A percentile compares a stretch with the other conserved stretches of the same genome.
These are phyloP conservation scores for Apophysomyces ossiformis DNA, from an alignment of 371 early-diverging fungal species.

Conservation along the genomic window DNA sequence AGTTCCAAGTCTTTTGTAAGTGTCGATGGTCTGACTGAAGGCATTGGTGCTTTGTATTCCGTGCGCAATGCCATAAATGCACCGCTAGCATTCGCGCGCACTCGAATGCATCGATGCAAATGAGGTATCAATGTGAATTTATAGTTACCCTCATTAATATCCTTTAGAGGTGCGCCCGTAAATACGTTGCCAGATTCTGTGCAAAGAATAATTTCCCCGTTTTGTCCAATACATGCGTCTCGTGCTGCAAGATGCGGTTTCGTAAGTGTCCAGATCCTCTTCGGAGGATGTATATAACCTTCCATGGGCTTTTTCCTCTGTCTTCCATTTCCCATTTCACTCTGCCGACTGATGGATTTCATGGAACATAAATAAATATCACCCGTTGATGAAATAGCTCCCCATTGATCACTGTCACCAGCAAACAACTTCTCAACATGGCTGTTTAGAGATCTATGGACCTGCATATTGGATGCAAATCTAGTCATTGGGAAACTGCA, in stretches of 20 bases:
- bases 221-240: conserved; percentile 56
- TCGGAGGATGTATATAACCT: conserved; percentile 27
- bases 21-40: conserved; percentile 26
- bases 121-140: conserved; percentile 47
- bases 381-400: conserved; percentile 53
- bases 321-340: neutral
- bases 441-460: conserved; percentile 24
- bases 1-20: conserved; percentile 36
- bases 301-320: conserved; percentile 2
- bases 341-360: conserved; percentile 14
- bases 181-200: conserved; percentile 58
- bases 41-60: conserved; percentile 25
- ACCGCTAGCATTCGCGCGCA: conserved; percentile 60
- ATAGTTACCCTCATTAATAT: conserved; percentile 24
- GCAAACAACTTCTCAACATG: conserved; percentile 34
- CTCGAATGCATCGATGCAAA: conserved; percentile 57
- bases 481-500: conserved; percentile 45
- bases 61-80: conserved; percentile 66
- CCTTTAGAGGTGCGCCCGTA: conserved; percentile 43
- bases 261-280: conserved; percentile 51
- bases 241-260: conserved; percentile 42
- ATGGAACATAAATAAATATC: conserved; percentile 62
- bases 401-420: conserved; percentile 54
- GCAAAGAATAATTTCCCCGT: conserved; percentile 54
- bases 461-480: conserved; percentile 50